Conservation (phyloP, 2,329 filamentous ascomycete species). For the Emergomyces pasteurianus region DNA sequence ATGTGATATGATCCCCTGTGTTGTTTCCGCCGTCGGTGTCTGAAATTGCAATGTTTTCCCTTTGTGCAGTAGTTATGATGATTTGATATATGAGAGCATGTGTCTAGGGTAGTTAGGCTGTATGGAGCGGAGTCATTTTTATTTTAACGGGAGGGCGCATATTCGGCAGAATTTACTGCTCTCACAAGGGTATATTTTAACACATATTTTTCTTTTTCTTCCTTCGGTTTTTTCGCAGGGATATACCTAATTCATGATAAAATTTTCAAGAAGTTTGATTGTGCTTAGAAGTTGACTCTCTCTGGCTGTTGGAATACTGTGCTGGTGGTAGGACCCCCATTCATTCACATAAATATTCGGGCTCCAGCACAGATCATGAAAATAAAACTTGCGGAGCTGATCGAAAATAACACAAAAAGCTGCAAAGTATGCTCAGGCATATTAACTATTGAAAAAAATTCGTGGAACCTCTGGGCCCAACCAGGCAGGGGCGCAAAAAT, state of each 20-base stretch:
- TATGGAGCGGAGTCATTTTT: neutral
- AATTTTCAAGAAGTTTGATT: neutral
- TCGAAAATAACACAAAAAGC: neutral
- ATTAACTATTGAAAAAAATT: neutral
- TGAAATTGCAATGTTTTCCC: neutral
- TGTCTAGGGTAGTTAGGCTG: neutral
- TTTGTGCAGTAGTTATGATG: neutral
- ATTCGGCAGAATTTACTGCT: neutral
- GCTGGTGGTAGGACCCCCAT: neutral
- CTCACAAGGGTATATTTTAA: neutral
- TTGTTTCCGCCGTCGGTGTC: constrained; percentile 3
- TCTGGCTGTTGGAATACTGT: too few relatives aligned
- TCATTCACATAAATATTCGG: neutral
- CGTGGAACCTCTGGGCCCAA: neutral
- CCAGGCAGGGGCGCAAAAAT: neutral
- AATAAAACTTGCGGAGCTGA: neutral
- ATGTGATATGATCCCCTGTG: constrained; percentile 13
- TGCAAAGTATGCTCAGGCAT: neutral
- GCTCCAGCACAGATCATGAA: neutral
- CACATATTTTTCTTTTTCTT: neutral
- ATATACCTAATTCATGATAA: neutral
- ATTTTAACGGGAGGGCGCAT: neutral
- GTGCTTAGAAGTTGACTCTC: neutral
- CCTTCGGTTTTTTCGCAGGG: neutral
- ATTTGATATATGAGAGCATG: constrained; percentile 1